These are phyloP conservation scores for Yamadazyma olivae DNA, from an alignment of 805 yeast species.

Conservation along the genomic window DNA sequence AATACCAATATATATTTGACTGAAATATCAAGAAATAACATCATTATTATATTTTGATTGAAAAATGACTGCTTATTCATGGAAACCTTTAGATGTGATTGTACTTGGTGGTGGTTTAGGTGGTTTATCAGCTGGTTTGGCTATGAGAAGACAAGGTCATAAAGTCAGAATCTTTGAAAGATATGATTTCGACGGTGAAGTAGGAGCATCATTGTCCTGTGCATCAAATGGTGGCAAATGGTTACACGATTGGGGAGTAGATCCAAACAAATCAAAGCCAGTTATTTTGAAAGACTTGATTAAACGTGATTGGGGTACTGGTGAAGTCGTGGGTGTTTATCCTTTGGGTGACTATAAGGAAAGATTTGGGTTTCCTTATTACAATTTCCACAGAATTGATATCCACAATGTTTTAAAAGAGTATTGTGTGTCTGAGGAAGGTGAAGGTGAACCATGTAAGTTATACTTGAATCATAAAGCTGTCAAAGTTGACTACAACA, in stretches of 20 bases:
- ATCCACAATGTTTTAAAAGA: slow-evolving; percentile 19
- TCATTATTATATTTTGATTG: no score
- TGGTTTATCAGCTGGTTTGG: slow-evolving; percentile 22
- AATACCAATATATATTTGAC: no score
- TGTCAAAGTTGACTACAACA: slow-evolving; percentile 17
- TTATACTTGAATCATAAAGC: slow-evolving; percentile 15
- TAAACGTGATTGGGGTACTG: slow-evolving; percentile 20
- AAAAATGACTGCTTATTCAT: no score
- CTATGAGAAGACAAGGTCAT: slow-evolving; percentile 22
- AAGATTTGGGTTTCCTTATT: slow-evolving; percentile 24
- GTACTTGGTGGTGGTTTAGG: slow-evolving; percentile 26
- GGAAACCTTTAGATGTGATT: slow-evolving; percentile 17
- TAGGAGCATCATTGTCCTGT: slow-evolving; percentile 26
- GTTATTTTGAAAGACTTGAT: slow-evolving; percentile 21
- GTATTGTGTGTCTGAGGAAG: slow-evolving; percentile 17
- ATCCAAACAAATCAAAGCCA: slow-evolving; percentile 18
- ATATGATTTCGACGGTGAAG: slow-evolving; percentile 26
- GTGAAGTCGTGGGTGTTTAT: slow-evolving; percentile 18
- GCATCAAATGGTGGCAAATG: slow-evolving; percentile 27
- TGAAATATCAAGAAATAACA: neutral
- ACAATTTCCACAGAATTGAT: slow-evolving; percentile 25
- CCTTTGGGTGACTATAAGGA: slow-evolving; percentile 24
- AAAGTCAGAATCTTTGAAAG: slow-evolving; percentile 22
- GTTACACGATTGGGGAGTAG: slow-evolving; percentile 23
- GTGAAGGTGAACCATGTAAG: slow-evolving; percentile 19